Percentiles rank a stretch among this genome's conserved stretches.
Conservation (phyloP, 768 basidiomycete genomes). For the Tricholomella constricta region DNA sequence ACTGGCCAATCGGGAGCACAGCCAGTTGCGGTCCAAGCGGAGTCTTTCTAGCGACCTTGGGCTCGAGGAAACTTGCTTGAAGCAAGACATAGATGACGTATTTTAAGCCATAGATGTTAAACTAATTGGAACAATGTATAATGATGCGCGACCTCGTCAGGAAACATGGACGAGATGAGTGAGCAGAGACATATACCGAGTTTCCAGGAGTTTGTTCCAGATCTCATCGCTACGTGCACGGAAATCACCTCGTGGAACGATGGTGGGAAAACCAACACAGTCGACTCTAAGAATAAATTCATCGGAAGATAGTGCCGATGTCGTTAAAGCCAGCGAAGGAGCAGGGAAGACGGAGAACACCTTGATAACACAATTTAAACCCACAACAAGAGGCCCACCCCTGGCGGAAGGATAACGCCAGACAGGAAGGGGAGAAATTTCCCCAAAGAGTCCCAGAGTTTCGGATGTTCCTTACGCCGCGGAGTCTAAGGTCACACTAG, state of each 20-base stretch:
- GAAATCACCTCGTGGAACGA: constrained; percentile 8
- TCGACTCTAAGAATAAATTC: not conserved
- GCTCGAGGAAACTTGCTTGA: not conserved
- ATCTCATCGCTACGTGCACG: not conserved
- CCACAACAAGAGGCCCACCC: not conserved
- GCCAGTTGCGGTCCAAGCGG: not conserved
- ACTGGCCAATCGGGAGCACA: not conserved
- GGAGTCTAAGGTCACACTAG: not conserved
- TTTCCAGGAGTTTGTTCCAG: not conserved
- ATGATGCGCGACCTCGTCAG: no score
- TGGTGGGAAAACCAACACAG: constrained; percentile 5
- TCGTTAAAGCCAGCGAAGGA: not conserved
- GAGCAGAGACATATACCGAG: not conserved
- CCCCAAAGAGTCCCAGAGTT: not conserved
- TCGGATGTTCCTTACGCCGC: not conserved
- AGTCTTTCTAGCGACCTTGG: constrained; percentile 5
- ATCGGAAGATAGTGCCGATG: not conserved
- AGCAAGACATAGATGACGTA: constrained; percentile 17
- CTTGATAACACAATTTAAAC: not conserved
- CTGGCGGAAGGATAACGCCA: constrained; percentile 1
- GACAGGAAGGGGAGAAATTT: not conserved
- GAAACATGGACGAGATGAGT: no score
- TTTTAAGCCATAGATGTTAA: constrained; percentile 9
- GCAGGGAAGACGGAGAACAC: not conserved
- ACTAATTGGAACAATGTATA: not conserved